Base-by-base conservation (phyloP, 495 filamentous ascomycete species). In the Monascus purpureus region DNA sequence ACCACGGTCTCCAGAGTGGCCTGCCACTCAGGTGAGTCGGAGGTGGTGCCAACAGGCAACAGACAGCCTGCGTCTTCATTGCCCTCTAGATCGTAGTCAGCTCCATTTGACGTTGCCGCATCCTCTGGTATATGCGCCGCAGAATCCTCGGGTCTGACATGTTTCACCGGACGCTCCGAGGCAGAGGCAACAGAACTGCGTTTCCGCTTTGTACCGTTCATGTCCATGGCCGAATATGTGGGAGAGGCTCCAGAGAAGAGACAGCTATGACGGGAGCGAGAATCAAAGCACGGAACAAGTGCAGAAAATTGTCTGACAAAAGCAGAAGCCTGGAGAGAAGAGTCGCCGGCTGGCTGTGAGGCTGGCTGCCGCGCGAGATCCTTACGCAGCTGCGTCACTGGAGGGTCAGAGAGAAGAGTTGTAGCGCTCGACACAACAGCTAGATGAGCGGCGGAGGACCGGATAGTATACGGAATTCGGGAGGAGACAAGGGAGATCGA, bases 1-100 rank as follows among this genome's bases (percentile, higher is more conserved):
- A 99, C 87, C 2, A 95, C 92, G 25, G 69, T 73, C 61, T 96
- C 85, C 40, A 99, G 93, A 2, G 87, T 94, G 8, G 73, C 79
- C 52, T 96, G 92, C 90, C 90, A 99, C 57, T 97, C 92, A 17
- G 80, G 83, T 6, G 84, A 87, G 43, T 97, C 87, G 24, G 82
- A 63, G 1, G 71, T 67, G 29, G 66, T 52, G 4, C 54, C 50
- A 38, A 67, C 44, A 4, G 61, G 38, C 26, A 67, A 29, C 22
- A 59, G 29, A 12, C 46, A 49, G 6, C 43, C 41, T 11, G 59
- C 52, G 29, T 69, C 68, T 8, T 56, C 52, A 6, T 69, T 64
- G 28, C 60, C 59, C 32, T 70, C 63, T 25, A 64, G 44, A 38
- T 63, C 49, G 32, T 66, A 64, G 28, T 62, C 56, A 9, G 59